Evolutionary conservation across 2,329 filamentous ascomycete genomes (phyloP), one percentile per base, ranked within the genome.

Genomic region (Colletotrichum camelliae): DNA sequence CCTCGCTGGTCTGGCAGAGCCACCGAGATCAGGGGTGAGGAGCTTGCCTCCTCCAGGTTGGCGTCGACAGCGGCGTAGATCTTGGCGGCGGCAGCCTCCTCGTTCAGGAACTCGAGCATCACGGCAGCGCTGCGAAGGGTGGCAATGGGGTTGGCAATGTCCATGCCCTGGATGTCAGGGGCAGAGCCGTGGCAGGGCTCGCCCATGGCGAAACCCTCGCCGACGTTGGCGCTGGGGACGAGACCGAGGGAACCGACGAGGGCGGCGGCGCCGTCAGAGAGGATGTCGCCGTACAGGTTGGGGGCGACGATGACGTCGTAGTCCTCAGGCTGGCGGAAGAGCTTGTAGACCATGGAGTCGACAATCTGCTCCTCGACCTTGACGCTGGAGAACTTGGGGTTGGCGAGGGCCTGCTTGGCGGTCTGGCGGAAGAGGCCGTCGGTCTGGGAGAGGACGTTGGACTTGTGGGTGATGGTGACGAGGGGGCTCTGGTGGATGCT

Each of bases 281-380:
- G 90, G 80, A 99, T 97, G 86, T 99, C 97, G 79, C 97, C 97
- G 87, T 99, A 98, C 77, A 99, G 91, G 88, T 98, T 98, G 68
- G 96, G 97, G 10, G 96, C 97, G 62, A 99, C 97, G 80, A 99
- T 98, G 79, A 98, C 96, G 85, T 99, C 97, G 92, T 98, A 99
- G 82, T 94, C 94, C 82, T 94, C 91, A 58, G 97, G 97, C 87
- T 98, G 95, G 77, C 96, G 95, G 93, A 98, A 98, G 73, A 99
- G 94, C 90, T 98, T 98, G 92, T 98, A 98, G 74, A 98, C 96
- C 97, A 99, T 99, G 77, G 94, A 96, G 87, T 99, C 97, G 78
- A 99, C 96, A 80, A 99, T 99, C 88, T 99, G 97, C 90, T 98
- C 97, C 86, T 98, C 97, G 70, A 98, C 89, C 57, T 87, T 87